Conservation (phyloP, 176 grass and related monocot genomes). For the Olyra latifolia region DNA sequence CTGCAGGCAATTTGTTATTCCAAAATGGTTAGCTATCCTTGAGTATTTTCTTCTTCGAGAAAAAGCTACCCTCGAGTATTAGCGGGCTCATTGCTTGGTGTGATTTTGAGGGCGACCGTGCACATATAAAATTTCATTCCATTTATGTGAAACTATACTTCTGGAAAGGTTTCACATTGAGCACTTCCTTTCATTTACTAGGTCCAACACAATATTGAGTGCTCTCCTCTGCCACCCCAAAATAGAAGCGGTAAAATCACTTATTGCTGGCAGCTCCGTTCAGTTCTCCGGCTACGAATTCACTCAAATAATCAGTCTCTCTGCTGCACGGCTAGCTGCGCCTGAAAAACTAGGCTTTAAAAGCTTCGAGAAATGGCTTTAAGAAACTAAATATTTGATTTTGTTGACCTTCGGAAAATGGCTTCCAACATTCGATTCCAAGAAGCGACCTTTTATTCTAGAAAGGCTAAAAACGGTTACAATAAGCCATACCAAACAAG, state of each 20-base stretch:
- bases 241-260: background rate
- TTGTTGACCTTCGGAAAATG: too few relatives aligned
- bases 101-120: background rate
- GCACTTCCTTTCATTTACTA: background rate
- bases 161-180: background rate
- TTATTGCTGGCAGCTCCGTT: background rate
- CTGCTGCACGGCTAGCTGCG: too few relatives aligned
- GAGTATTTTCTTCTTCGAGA: too few relatives aligned
- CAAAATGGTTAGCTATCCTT: background rate
- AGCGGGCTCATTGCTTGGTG: too few relatives aligned
- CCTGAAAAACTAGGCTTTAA: too few relatives aligned
- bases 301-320: background rate
- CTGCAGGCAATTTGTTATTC: background rate
- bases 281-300: background rate
- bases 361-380: too few relatives aligned
- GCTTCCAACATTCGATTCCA: too few relatives aligned
- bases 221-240: background rate
- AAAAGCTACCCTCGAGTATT: too few relatives aligned
- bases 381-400: too few relatives aligned
- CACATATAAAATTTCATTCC: background rate
- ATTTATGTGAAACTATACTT: background rate
- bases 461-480: too few relatives aligned
- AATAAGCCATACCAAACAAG: too few relatives aligned
- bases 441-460: too few relatives aligned
- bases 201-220: background rate